phyloP scores from a whole-genome alignment of 2,329 filamentous ascomycete genomes.

The Arthrobotrys megalospora region DNA sequence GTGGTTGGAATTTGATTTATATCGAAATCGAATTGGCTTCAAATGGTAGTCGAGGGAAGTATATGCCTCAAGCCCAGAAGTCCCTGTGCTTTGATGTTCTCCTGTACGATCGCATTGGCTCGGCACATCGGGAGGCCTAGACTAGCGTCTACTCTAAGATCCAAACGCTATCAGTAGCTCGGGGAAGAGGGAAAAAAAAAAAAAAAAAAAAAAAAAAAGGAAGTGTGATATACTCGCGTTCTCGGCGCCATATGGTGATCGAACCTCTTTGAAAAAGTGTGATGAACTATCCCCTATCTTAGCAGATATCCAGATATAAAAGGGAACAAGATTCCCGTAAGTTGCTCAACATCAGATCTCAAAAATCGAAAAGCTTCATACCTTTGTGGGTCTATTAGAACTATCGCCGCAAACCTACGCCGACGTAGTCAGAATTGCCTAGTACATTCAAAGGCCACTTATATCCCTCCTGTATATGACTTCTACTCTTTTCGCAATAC shows the following conservation, averaged over 20 bases:
- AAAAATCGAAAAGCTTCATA: slow-evolving; percentile 9
- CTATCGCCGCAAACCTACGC: not conserved
- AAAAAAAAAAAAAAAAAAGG: too few species aligned
- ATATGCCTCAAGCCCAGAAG: not conserved
- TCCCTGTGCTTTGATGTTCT: not conserved
- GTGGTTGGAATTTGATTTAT: too few species aligned
- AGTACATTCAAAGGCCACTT: not conserved
- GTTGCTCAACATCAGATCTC: not conserved
- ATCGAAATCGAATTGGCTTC: too few species aligned
- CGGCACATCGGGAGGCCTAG: not conserved
- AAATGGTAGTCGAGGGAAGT: not conserved
- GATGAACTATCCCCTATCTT: not conserved
- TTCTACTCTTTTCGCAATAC: not conserved
- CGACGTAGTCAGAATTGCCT: not conserved
- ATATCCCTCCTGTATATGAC: not conserved
- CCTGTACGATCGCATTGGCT: not conserved
- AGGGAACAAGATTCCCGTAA: not conserved
- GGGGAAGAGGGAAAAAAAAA: not conserved
- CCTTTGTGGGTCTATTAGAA: not conserved
- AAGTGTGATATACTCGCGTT: not conserved
- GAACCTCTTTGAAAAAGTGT: not conserved
- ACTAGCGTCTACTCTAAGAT: not conserved
- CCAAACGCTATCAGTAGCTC: not conserved
- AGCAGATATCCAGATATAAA: slow-evolving; percentile 1
- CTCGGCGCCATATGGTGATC: not conserved